Evolutionary conservation across 2,329 filamentous ascomycete genomes (phyloP), one percentile per base, ranked within the genome.

Genomic region (Fusarium scirpi): DNA sequence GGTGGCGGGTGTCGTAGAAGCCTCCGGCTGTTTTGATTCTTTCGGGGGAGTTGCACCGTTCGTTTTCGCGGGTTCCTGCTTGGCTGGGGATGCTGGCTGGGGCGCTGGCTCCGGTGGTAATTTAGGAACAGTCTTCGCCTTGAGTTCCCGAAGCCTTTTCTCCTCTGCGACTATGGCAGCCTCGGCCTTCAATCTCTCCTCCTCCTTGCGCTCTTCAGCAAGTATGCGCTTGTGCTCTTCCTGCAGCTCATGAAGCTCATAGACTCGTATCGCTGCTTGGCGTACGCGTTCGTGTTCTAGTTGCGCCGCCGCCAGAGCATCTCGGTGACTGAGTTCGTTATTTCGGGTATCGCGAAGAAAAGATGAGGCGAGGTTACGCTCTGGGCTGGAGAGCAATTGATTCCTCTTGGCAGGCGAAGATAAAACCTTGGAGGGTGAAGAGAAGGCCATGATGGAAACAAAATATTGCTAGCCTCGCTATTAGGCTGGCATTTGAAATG

Each of bases 231-330:
- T 76, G 63, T 83, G 80, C 67, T 85, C 81, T 67, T 84, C 79
- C 54, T 84, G 77, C 18, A 85, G 73, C 62, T 84, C 80, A 62
- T 88, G 81, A 43, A 85, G 78, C 62, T 85, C 79, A 58, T 82
- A 85, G 9, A 84, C 84, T 18, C 82, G 80, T 38, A 87, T 77
- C 10, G 86, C 86, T 30, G 80, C 80, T 57, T 85, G 80, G 29
- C 86, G 85, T 13, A 95, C 86, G 29, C 87, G 85, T 40, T 92
- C 87, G 77, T 94, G 92, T 74, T 91, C 87, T 16, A 84, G 84
- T 51, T 88, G 88, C 6, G 91, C 91, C 48, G 87, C 86, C 47
- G 87, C 87, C 18, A 95, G 85, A 16, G 91, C 91, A 71, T 89
- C 86, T 62, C 86, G 85, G 76, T 93, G 91, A 58, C 83, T 84